Evolutionary conservation across 2,329 filamentous ascomycete species (phyloP), one percentile per base, ranked within the genome.

Genomic region (Magnaporthiopsis rhizophila): DNA sequence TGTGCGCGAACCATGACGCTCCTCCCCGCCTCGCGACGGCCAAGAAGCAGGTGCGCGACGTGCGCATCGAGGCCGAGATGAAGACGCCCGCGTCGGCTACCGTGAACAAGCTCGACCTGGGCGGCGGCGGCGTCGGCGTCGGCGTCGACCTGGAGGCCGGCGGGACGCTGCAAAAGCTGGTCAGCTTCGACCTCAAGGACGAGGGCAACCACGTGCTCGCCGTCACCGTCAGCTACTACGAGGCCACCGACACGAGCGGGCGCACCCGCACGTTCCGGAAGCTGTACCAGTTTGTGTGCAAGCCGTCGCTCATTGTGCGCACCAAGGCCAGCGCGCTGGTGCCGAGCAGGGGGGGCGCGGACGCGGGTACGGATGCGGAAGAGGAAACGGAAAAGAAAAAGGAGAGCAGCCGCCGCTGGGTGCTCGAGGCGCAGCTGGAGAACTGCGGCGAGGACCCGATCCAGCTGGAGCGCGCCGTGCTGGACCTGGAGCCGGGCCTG

Each of bases 221-320:
- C 8, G 93, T 98, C 66, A 97, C 92, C 64, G 90, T 98, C 66
- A 94, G 89, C 68, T 98, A 98, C 77, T 96, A 92, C 64, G 94
- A 98, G 76, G 92, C 90, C 0, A 84, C 83, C n/a, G 80, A 89
- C 69, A 86, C 84, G 24, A 85, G 83, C 68, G 86, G 86, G 3
- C 84, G 91, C 62, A 89, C 90, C 53, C 82, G 95, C 66, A 96
- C 92, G 12, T 98, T 98, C 73, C 83, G 94, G 69, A 98, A 98
- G 78, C 79, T 99, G 66, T 99, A 98, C 75, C 95, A 98, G 75
- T 99, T 99, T 73, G 88, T 96, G 64, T 95, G 93, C 73, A 94
- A 96, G 79, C 87, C 91, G 56, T 90, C 92, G 66, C 80, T 99
- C 69, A 91, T 93, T 67, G 94, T 99, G 65, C 83, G 94, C 67